Base-by-base conservation (phyloP, 31 red algal species). In the Asparagopsis taxiformis region DNA sequence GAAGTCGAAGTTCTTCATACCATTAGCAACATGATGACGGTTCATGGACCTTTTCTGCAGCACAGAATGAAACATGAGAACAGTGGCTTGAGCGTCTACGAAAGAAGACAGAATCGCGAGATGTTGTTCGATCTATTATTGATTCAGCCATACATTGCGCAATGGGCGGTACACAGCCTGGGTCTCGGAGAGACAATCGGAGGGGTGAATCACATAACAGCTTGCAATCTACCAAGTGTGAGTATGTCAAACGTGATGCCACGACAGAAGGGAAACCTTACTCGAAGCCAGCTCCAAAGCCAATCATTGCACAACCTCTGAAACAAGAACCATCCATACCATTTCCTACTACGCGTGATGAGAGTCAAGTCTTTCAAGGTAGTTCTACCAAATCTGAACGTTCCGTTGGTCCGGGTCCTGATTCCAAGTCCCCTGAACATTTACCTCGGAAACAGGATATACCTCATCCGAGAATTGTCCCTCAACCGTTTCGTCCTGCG, bases 51-150 rank as follows among this genome's bases (percentile, higher is more conserved):
- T n/a, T n/a, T n/a, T n/a, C n/a, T n/a, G n/a, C n/a, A 49, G 62
- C 60, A 11, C 58, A 56, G 23, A 85, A 75, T 51, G 81, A 85
- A 61, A 75, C 60, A 21, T 43, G 81, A 1, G 81, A 69, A 17
- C 68, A 85, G 25, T 85, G 81, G 81, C 60, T 85, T 0, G 81
- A 85, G 21, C 55, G 81, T 28, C 49, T 68, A 41, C 57, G 81
- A 20, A 67, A 33, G 20, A 63, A 85, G 70, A 75, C 81, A 17
- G 81, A 85, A 48, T 51, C 55, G 10, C 55, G 81, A 26, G 70
- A 85, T 70, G 81, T 55, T 7, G 81, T 75, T 3, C 55, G 70
- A 43, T 75, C 43, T 0, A 53, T 85, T 38, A 74, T 85, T 31
- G 70, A 85, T 1, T 36, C 56, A 5, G 60, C 55, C 34, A 75